Evolutionary conservation across 2,329 filamentous ascomycete species (phyloP).

Genomic region (Moelleriella libera): DNA sequence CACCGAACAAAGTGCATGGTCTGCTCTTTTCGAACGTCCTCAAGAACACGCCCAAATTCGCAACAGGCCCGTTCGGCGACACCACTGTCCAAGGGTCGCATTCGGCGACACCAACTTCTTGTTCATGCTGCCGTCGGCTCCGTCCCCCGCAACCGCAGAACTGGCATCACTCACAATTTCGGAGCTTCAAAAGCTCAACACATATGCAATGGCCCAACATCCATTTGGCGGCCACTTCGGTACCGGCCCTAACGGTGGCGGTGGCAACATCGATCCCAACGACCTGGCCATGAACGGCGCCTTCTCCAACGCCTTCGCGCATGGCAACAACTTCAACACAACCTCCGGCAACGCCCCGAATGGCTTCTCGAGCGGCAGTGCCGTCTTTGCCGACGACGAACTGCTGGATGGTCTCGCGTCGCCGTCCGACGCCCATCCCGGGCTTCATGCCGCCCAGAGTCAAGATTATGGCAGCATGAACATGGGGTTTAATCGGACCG

Average conservation of each 20-base stretch:
- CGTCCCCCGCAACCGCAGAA: conserved; percentile 3
- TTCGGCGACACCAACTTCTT: background rate
- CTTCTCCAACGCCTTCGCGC: conserved; percentile 45
- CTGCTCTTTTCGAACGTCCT: too few relatives aligned
- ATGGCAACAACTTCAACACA: conserved; percentile 38
- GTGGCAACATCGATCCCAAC: conserved; percentile 63
- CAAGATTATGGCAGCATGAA: conserved; percentile 44
- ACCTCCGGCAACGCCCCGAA: conserved; percentile 44
- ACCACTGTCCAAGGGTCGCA: background rate
- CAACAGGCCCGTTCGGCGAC: background rate
- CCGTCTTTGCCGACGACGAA: conserved; percentile 78
- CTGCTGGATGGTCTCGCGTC: conserved; percentile 59
- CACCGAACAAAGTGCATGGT: too few relatives aligned
- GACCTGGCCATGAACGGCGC: conserved; percentile 58
- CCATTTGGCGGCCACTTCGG: conserved; percentile 38
- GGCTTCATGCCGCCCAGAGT: conserved; percentile 32
- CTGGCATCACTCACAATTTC: conserved; percentile 4
- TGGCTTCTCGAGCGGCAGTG: conserved; percentile 64
- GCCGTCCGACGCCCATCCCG: conserved; percentile 35
- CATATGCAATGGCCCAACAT: conserved; percentile 36
- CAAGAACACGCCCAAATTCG: too few relatives aligned
- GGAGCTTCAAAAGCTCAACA: conserved; percentile 6
- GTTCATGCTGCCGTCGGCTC: conserved; percentile 3
- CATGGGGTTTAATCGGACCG: conserved; percentile 41
- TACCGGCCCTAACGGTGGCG: conserved; percentile 31